Conservation (phyloP, 257 asterid genomes). For the Fraxinus excelsior region DNA sequence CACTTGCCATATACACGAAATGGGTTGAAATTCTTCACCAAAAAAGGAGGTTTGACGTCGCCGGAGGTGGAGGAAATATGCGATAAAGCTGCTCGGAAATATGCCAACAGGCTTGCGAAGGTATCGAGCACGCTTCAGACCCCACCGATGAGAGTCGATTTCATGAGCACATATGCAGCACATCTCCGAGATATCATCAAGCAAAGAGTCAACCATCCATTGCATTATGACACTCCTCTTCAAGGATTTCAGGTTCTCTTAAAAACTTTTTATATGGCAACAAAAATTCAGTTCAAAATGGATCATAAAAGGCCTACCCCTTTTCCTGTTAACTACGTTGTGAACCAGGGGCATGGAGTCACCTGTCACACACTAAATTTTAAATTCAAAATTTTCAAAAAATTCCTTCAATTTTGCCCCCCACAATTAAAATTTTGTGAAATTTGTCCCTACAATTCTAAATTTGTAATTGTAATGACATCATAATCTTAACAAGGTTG, state of each 20-base stretch:
- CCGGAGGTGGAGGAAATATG: constrained; percentile 80
- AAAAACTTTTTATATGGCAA: too few species aligned
- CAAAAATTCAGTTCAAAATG: too few species aligned
- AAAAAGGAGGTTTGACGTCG: constrained; percentile 81
- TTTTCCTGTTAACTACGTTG: too few species aligned
- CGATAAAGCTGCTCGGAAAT: constrained; percentile 69
- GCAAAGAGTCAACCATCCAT: constrained; percentile 75
- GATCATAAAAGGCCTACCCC: too few species aligned
- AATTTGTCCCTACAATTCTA: too few species aligned
- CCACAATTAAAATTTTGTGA: too few species aligned
- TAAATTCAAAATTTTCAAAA: too few species aligned
- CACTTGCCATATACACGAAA: constrained; percentile 94
- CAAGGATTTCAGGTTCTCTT: constrained; percentile 72
- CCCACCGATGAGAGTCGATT: constrained; percentile 54
- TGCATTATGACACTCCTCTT: constrained; percentile 68
- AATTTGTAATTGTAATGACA: too few species aligned
- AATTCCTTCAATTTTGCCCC: too few species aligned
- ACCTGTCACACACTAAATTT: too few species aligned
- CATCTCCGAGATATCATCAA: constrained; percentile 75
- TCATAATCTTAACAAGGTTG: too few species aligned
- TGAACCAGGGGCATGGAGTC: too few species aligned
- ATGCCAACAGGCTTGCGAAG: constrained; percentile 63
- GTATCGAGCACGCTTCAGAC: constrained; percentile 55
- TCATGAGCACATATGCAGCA: constrained; percentile 72
- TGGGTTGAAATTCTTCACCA: constrained; percentile 82